Conservation (phyloP, 352 stramenopile genomes). For the Phytophthora pini region DNA sequence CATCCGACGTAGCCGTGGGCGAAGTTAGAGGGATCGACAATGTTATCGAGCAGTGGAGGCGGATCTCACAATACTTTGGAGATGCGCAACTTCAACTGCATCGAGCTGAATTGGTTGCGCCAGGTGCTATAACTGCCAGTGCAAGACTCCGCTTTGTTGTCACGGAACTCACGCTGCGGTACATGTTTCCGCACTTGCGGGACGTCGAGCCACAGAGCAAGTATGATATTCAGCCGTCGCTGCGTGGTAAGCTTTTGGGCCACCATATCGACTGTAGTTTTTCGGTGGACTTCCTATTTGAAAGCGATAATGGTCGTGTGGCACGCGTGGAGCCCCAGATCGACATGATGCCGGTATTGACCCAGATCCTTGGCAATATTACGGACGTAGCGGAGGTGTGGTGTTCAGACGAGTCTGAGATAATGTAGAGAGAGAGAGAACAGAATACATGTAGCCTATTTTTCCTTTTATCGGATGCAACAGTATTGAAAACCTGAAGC, state of each 20-base stretch:
- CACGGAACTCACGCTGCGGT: slow-evolving; percentile 6
- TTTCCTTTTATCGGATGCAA: no score
- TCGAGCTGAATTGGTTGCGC: neutral
- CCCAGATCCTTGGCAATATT: slow-evolving; percentile 4
- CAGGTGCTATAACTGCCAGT: neutral
- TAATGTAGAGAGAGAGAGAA: no score
- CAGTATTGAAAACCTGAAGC: no score
- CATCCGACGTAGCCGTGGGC: neutral
- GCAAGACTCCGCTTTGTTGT: neutral
- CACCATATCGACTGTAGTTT: slow-evolving; percentile 6
- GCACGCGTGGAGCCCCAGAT: slow-evolving; percentile 5
- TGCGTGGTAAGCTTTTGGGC: slow-evolving; percentile 3
- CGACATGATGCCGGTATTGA: slow-evolving; percentile 13
- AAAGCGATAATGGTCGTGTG: slow-evolving; percentile 13
- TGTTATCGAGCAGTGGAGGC: neutral
- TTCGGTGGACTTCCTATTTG: slow-evolving; percentile 16
- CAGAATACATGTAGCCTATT: no score
- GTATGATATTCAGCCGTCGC: slow-evolving; percentile 3
- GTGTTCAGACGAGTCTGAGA: neutral
- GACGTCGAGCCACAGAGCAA: slow-evolving; percentile 3
- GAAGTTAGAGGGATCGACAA: neutral
- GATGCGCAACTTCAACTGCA: neutral
- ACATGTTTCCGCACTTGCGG: slow-evolving; percentile 7
- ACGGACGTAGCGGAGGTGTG: slow-evolving; percentile 4
- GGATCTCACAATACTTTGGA: slow-evolving; percentile 1